A percentile compares a stretch with the other conserved stretches of the same genome.
Evolutionary conservation across 2,329 filamentous ascomycete genomes (phyloP).

Genomic region (Trichophaea hybrida): DNA sequence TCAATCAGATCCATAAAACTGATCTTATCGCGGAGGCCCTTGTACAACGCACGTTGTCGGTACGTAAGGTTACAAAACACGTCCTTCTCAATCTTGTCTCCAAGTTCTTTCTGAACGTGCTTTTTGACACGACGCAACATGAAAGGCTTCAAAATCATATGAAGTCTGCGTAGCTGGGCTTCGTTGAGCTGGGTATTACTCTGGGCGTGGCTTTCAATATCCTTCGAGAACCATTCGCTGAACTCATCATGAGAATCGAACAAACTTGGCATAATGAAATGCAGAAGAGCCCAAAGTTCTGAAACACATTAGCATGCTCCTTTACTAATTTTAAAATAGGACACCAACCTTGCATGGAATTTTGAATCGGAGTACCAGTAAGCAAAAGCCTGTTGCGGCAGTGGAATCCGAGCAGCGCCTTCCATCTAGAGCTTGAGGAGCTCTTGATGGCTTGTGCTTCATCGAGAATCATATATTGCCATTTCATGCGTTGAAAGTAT

Average conservation of each 20-base stretch:
- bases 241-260: conserved; percentile 92
- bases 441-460: conserved; percentile 99
- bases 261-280: conserved; percentile 99
- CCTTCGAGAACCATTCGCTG: conserved; percentile 87
- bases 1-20: conserved; percentile 98
- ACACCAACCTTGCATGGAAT: conserved; percentile 70
- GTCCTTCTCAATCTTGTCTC: conserved; percentile 95
- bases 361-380: conserved; percentile 95
- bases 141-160: conserved; percentile 98
- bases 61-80: conserved; percentile 96
- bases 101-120: conserved; percentile 95
- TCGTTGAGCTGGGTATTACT: conserved; percentile 99
- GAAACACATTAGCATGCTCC: conserved; percentile 8
- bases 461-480: conserved; percentile 99
- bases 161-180: conserved; percentile 86
- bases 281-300: conserved; percentile 87
- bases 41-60: conserved; percentile 84
- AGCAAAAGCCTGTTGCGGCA: conserved; percentile 87
- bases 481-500: conserved; percentile 98
- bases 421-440: conserved; percentile 91
- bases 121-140: conserved; percentile 99
- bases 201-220: conserved; percentile 95
- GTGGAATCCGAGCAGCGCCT: conserved; percentile 82
- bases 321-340: background rate
- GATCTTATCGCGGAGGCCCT: conserved; percentile 86